These are phyloP conservation scores for Aspergillus alliaceus DNA, from an alignment of 2,329 filamentous ascomycete species.

Conservation along the genomic window DNA sequence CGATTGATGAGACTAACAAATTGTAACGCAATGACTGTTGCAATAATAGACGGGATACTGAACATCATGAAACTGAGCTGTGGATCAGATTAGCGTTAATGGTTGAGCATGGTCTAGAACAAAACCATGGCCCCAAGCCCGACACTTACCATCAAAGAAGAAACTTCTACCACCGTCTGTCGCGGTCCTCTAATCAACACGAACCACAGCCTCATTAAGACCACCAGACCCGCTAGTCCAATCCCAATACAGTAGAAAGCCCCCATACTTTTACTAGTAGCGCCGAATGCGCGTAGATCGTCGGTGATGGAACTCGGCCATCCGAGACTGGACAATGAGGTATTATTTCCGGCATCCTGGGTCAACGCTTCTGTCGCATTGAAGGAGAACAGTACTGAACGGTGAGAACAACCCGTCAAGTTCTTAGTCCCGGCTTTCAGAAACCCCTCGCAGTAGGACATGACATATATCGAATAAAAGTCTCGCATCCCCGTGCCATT, in stretches of 20 bases:
- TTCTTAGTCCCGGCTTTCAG: conserved; percentile 45
- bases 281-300: conserved; percentile 52
- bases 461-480: conserved; percentile 62
- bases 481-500: conserved; percentile 55
- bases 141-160: conserved; percentile 48
- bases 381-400: conserved; percentile 57
- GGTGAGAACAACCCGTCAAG: conserved; percentile 56
- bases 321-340: conserved; percentile 53
- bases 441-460: conserved; percentile 58
- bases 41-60: conserved; percentile 73
- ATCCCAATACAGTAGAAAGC: conserved; percentile 61
- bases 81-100: neutral
- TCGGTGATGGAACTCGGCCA: conserved; percentile 59
- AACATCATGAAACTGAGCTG: conserved; percentile 58
- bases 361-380: conserved; percentile 54
- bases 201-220: conserved; percentile 48
- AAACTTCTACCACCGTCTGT: conserved; percentile 51
- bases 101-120: too few species aligned
- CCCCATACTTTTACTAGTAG: conserved; percentile 54
- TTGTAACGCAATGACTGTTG: conserved; percentile 61
- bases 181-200: conserved; percentile 48
- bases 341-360: conserved; percentile 47
- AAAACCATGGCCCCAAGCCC: too few species aligned
- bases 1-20: conserved; percentile 54
- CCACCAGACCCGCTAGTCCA: conserved; percentile 51